phyloP scores from a whole-genome alignment of 371 early-diverging fungal species.

The Apophysomyces sp. region DNA sequence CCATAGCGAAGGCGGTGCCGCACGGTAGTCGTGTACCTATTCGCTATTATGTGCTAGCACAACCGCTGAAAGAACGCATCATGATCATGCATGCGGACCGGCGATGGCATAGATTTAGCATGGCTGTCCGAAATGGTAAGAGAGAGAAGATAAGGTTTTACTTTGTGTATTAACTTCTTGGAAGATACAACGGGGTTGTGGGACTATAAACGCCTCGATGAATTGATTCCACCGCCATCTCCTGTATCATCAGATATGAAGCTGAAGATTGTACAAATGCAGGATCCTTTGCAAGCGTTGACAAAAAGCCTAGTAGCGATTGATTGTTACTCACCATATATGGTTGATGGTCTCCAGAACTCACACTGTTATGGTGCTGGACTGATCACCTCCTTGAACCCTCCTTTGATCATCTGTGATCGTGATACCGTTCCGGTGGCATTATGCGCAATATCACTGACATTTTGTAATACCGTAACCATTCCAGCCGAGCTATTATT shows the following conservation, averaged over 20 bases:
- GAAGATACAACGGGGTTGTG: slow-evolving; percentile 75
- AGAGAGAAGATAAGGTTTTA: background rate
- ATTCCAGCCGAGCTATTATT: slow-evolving; percentile 71
- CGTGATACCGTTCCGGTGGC: slow-evolving; percentile 79
- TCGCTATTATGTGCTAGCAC: slow-evolving; percentile 66
- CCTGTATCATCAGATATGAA: slow-evolving; percentile 28
- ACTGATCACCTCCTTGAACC: slow-evolving; percentile 69
- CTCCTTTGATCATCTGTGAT: slow-evolving; percentile 76
- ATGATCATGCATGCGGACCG: slow-evolving; percentile 77
- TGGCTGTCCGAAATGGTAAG: slow-evolving; percentile 79
- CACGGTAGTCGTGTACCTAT: slow-evolving; percentile 83
- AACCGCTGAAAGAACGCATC: slow-evolving; percentile 66
- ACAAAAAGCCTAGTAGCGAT: slow-evolving; percentile 54
- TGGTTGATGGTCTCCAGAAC: slow-evolving; percentile 70
- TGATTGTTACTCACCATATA: slow-evolving; percentile 69
- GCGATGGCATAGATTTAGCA: slow-evolving; percentile 79
- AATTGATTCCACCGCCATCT: slow-evolving; percentile 21
- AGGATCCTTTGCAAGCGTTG: slow-evolving; percentile 8
- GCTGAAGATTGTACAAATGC: background rate
- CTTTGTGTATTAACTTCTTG: background rate
- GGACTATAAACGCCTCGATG: slow-evolving; percentile 65
- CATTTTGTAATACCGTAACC: slow-evolving; percentile 77
- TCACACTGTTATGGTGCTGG: slow-evolving; percentile 76
- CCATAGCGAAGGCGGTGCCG: slow-evolving; percentile 59
- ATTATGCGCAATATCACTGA: slow-evolving; percentile 73